phyloP scores from a whole-genome alignment of 352 stramenopile species.

The Phytophthora ramorum region DNA sequence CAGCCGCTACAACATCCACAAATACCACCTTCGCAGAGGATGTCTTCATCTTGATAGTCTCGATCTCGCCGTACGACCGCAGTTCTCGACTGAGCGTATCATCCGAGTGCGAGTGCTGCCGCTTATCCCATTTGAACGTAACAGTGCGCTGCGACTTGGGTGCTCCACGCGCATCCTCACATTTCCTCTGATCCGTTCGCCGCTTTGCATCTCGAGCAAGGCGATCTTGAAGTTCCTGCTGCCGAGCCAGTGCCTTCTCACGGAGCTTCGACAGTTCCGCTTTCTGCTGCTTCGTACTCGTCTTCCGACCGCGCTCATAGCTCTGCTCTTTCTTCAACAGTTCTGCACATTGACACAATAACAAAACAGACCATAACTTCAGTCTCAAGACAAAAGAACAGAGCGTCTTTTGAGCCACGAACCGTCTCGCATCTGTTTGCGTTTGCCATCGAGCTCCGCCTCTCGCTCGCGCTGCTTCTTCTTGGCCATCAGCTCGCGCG shows the following conservation, averaged over 20 bases:
- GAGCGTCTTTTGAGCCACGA: not conserved
- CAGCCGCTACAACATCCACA: conserved; percentile 47
- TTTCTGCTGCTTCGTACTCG: conserved; percentile 38
- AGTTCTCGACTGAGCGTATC: conserved; percentile 70
- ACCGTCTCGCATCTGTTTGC: conserved; percentile 74
- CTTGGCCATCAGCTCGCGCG: conserved; percentile 62
- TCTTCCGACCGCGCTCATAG: conserved; percentile 48
- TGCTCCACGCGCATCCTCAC: conserved; percentile 22
- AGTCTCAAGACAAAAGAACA: not conserved
- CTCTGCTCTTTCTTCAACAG: conserved; percentile 66
- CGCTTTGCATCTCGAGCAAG: conserved; percentile 51
- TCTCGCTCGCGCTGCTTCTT: conserved; percentile 77
- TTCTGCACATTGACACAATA: conserved; percentile 39
- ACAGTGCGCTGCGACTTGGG: conserved; percentile 77
- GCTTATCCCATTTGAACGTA: conserved; percentile 82
- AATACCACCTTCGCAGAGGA: conserved; percentile 79
- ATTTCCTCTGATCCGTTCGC: conserved; percentile 45
- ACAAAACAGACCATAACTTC: not conserved
- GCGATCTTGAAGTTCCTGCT: conserved; percentile 63
- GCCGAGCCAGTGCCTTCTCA: conserved; percentile 55
- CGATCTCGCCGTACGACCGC: conserved; percentile 69
- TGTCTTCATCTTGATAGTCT: conserved; percentile 73
- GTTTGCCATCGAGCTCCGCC: conserved; percentile 60
- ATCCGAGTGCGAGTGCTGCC: conserved; percentile 74
- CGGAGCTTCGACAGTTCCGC: conserved; percentile 62